Base-by-base conservation (phyloP, 208 protist species). In the Crithidia brevicula region DNA sequence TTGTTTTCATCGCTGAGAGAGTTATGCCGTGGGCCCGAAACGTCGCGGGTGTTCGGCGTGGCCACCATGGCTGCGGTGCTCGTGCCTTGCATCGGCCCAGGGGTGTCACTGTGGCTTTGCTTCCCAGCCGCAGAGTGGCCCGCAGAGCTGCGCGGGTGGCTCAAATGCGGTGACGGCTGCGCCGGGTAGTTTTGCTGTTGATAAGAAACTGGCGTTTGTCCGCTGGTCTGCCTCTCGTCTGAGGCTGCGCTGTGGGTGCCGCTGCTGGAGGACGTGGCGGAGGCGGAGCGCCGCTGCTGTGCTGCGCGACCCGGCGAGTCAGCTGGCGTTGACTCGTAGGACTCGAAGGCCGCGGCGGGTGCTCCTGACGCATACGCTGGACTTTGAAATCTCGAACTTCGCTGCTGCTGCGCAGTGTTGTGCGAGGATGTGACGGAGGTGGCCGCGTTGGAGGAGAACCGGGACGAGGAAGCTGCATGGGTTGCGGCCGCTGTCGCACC, bases 21-120 rank as follows among this genome's bases (percentile, higher is more conserved):
- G 45, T 2, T 33, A 11, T 20, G 27, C 13, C 59, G 43, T 7
- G 16, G 59, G 4, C 30, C 59, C 0, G 59, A 65, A 4, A 65
- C 45, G 16, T 65, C 45, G 16, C 59, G 59, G 1, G 45, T 65
- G 46, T 52, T 65, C n/a, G 59, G 59, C 31, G 45, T 30, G 8
- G 46, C 43, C 27, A 65, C 31, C 59, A 65, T 65, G 22, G 46
- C 59, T 13, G 59, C 59, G n/a, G 4, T 15, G 15, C 16, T 10
- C 6, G 59, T 65, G 22, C 46, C 59, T 6, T 43, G 43, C 3
- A 43, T 42, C 4, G 59, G 30, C 11, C 11, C 59, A 3, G 45
- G 43, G 3, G 33, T 45, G 59, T 65, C 46, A 11, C 59, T 54
- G 28, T 28, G 45, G 16, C 59, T 52, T n/a, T 54, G 45, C 59